These are phyloP conservation scores for Grigorovia transvaalensis DNA, from an alignment of 805 yeast species.

Conservation along the genomic window DNA sequence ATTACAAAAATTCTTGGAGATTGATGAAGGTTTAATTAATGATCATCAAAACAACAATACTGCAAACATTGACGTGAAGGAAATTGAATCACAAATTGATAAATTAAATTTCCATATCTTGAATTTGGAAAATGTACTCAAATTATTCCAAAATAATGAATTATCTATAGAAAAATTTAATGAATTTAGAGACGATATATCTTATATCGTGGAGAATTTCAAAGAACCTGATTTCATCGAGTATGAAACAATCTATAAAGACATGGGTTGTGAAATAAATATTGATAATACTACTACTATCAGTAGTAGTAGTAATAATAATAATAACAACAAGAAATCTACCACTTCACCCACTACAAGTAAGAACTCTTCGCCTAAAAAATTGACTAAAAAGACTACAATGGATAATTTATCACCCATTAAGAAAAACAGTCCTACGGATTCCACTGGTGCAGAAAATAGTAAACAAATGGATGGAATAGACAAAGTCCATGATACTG, in stretches of 20 bases:
- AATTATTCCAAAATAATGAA: conserved; percentile 69
- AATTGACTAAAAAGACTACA: conserved; percentile 30
- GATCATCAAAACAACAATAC: conserved; percentile 34
- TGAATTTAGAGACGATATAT: conserved; percentile 77
- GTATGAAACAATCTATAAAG: conserved; percentile 87
- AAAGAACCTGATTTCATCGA: conserved; percentile 89
- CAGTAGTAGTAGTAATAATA: too few species aligned
- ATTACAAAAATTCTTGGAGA: conserved; percentile 69
- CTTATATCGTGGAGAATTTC: conserved; percentile 86
- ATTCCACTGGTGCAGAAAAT: background rate
- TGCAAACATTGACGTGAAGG: conserved; percentile 35
- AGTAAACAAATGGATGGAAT: background rate
- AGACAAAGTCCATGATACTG: background rate
- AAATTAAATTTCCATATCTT: conserved; percentile 47
- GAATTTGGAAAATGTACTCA: conserved; percentile 65
- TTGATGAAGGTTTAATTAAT: conserved; percentile 45
- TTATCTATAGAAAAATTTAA: conserved; percentile 69
- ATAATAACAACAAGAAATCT: background rate
- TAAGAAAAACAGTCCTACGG: background rate
- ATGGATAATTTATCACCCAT: background rate
- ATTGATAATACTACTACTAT: background rate
- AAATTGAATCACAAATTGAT: conserved; percentile 38
- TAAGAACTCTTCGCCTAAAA: conserved; percentile 20
- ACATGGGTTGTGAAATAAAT: conserved; percentile 42
- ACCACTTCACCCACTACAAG: conserved; percentile 2